Evolutionary conservation across 2,329 filamentous ascomycete species (phyloP), one percentile per base, ranked within the genome.

Genomic region (Clonostachys chloroleuca): DNA sequence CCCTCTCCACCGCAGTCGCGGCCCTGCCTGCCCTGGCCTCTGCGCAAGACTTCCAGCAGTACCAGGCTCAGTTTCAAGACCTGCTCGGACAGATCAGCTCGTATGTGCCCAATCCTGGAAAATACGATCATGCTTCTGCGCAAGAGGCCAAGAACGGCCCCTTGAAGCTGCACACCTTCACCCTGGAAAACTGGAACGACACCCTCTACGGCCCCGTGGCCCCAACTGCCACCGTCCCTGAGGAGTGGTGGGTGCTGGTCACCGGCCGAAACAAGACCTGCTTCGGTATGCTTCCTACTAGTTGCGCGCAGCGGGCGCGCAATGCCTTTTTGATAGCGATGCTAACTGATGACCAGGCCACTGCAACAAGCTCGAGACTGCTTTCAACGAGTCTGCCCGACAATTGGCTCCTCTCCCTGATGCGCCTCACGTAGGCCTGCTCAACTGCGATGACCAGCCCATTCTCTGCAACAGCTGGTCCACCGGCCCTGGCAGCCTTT

Each of bases 221-320:
- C 51, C 66, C 80, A 9, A 79, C 67, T 30, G 76, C 78, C 52
- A 78, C 79, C 12, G 76, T 74, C 51, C 84, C 87, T 6, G 84
- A 86, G 66, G 84, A 90, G 67, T 91, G 86, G 86, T 84, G 87
- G 74, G 72, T 92, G 51, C 75, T 87, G 55, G 69, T 89, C 55
- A 87, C 83, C 10, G 88, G 88, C 47, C 75, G 86, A 56, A 91
- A 92, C 74, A 86, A 83, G 71, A 90, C 87, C 34, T 92, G 88
- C 71, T 85, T 78, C 61, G 78, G 80, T 82, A 69, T 49, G 74
- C 57, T 46, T 37, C 35, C 47, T 12, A 12, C n/a, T n/a, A 37
- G 33, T 14, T 35, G n/a, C 20, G 10, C 13, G 24, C 24, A 9
- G 24, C 9, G 24, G 9, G 9, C 24, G 24, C 24, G 6, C 24